Percentiles rank a stretch among this genome's conserved stretches.
Conservation (phyloP, 2,329 filamentous ascomycete genomes). For the Eurotiales sp. region DNA sequence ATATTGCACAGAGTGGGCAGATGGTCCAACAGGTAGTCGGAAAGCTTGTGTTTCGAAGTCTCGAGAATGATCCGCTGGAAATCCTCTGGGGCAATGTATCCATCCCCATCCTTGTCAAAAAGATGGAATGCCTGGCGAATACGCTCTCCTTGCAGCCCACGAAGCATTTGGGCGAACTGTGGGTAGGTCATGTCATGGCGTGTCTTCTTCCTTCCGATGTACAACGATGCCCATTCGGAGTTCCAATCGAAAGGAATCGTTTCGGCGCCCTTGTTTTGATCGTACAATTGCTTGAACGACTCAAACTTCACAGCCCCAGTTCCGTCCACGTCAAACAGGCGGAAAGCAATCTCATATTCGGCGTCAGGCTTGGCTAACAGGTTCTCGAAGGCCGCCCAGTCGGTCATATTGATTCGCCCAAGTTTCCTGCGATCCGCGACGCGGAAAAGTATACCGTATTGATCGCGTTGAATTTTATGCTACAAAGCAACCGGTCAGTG, state of each 20-base stretch:
- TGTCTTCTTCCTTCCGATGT: slow-evolving; percentile 83
- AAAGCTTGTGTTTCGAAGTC: slow-evolving; percentile 92
- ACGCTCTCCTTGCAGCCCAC: slow-evolving; percentile 90
- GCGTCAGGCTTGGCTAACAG: slow-evolving; percentile 90
- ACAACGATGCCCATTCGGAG: slow-evolving; percentile 92
- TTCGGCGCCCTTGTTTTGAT: slow-evolving; percentile 78
- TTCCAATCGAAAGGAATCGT: slow-evolving; percentile 95
- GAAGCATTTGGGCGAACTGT: slow-evolving; percentile 97
- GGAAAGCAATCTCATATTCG: slow-evolving; percentile 98
- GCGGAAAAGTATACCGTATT: slow-evolving; percentile 88
- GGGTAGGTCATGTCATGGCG: slow-evolving; percentile 90
- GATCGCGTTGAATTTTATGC: slow-evolving; percentile 97
- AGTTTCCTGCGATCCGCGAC: slow-evolving; percentile 77
- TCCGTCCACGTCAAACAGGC: slow-evolving; percentile 84
- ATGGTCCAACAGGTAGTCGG: slow-evolving; percentile 89
- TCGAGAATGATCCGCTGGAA: slow-evolving; percentile 96
- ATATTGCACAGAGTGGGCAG: slow-evolving; percentile 94
- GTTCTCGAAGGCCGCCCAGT: slow-evolving; percentile 94
- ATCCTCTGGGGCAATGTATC: slow-evolving; percentile 86
- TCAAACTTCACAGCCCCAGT: slow-evolving; percentile 86
- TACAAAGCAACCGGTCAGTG: slow-evolving; percentile 38
- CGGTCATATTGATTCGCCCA: slow-evolving; percentile 72
- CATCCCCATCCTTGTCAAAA: slow-evolving; percentile 87
- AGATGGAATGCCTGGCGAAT: slow-evolving; percentile 91
- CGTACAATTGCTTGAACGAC: slow-evolving; percentile 78